phyloP scores from a whole-genome alignment of 73 alveolate genomes.

The Stentor coeruleus region DNA sequence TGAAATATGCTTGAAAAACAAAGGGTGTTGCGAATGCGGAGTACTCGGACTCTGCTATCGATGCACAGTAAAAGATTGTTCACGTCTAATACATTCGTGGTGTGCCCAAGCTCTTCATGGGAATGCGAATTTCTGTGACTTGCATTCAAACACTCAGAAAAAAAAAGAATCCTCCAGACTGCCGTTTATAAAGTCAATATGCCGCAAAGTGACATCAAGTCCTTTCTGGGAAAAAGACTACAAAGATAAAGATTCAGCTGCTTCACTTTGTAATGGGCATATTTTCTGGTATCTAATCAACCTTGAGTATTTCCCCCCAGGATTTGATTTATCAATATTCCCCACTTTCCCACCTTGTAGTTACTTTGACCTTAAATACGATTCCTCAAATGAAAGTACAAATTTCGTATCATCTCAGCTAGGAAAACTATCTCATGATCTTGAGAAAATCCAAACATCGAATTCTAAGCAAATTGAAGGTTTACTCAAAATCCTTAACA shows the following conservation, averaged over 20 bases:
- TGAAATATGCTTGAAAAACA: not conserved
- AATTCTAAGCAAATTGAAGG: not conserved
- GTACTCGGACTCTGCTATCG: not conserved
- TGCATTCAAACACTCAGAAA: not conserved
- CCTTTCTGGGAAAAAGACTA: conserved; percentile 5
- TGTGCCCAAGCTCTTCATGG: not conserved
- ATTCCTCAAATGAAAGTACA: not conserved
- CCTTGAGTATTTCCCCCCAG: conserved; percentile 8
- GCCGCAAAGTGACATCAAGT: not conserved
- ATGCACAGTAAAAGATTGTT: conserved; percentile 16
- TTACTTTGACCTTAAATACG: not conserved
- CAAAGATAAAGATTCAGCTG: conserved; percentile 20
- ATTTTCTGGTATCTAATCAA: conserved; percentile 7
- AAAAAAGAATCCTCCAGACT: not conserved
- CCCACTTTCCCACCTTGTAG: conserved; percentile 4
- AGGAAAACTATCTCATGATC: not conserved
- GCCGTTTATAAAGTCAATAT: not conserved
- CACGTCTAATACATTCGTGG: conserved; percentile 9
- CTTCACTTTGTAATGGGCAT: conserved; percentile 10
- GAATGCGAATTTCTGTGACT: not conserved
- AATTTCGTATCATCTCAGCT: too few relatives aligned
- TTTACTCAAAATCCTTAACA: not conserved
- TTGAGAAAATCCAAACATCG: not conserved
- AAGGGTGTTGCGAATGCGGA: conserved; percentile 24
- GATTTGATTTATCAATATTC: not conserved